Evolutionary conservation across 345 rosid genomes (phyloP), one percentile per base, ranked within the genome.

Genomic region (Hibiscus mutabilis): DNA sequence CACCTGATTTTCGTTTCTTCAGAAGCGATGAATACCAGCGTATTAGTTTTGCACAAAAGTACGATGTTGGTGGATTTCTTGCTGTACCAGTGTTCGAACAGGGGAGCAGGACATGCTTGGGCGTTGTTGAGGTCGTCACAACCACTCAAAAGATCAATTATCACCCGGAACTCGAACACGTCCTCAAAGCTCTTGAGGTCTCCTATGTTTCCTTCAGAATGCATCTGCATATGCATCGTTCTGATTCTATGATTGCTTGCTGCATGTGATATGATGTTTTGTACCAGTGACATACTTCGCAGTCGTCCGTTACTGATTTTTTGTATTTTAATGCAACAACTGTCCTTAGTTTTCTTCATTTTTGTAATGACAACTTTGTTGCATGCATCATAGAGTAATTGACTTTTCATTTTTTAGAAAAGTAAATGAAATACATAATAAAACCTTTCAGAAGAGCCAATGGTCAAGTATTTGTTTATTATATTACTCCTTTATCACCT

Each of bases 161-260:
- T 73, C 77, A 82, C 15, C 84, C 86, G 5, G 96, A 91, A 68
- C 88, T 93, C 61, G 94, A 91, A 68, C 83, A 82, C 55, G 79
- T 93, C 75, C 82, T 96, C 85, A 85, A 86, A 84, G 98, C 97
- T 79, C 97, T 93, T 15, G 93, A 89, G 98, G 98, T 93, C 74
- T 72, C 73, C 70, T 81, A 67, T 70, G 74, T 22, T 21, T 21
- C 75, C 47, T 5, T 52, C 42, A 42, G 37, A 40, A 42, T 66
- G 46, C 19, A n/a, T 24, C 70, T 14, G 55, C 19, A 59, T 16
- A 21, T 58, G 56, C 74, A 71, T 60, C 49, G 44, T 27, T 27
- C 58, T 60, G 24, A 46, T 71, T 44, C 37, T 40, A 44, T 42
- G 27, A 15, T 53, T 59, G 66, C 53, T 42, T 25, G 9, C 37